Percentiles rank a stretch among this genome's conserved stretches.
Conservation (phyloP, 495 filamentous ascomycete genomes). For the Hapsidospora chrysogenum region DNA sequence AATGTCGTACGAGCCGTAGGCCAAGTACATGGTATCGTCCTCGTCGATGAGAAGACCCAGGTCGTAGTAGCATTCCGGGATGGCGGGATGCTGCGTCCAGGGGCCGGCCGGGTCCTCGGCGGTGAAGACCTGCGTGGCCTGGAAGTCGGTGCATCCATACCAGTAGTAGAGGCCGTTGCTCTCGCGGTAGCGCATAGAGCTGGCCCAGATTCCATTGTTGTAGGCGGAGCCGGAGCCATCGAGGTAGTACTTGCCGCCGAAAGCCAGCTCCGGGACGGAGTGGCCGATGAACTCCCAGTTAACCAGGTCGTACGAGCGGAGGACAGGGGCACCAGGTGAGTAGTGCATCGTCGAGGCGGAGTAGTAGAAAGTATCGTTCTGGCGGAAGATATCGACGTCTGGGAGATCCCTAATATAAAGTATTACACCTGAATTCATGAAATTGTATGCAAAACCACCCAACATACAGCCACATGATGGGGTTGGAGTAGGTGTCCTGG, state of each 20-base stretch:
- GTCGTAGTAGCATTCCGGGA: conserved; percentile 41
- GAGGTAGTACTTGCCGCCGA: conserved; percentile 29
- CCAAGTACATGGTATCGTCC: conserved; percentile 37
- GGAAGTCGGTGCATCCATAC: conserved; percentile 35
- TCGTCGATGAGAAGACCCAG: conserved; percentile 39
- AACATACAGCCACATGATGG: too few species aligned
- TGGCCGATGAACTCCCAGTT: conserved; percentile 40
- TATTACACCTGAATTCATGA: too few species aligned
- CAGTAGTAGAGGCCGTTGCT: conserved; percentile 34
- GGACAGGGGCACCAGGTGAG: conserved; percentile 41
- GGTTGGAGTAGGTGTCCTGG: too few species aligned
- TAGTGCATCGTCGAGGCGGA: conserved; percentile 39
- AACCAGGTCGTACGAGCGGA: conserved; percentile 37
- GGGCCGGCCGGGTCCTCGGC: conserved; percentile 14
- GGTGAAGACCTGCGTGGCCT: conserved; percentile 32
- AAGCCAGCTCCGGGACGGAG: conserved; percentile 33
- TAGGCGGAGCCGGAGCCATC: conserved; percentile 22
- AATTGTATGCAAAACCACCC: too few species aligned
- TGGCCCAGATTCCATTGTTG: conserved; percentile 37
- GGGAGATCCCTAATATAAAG: too few species aligned
- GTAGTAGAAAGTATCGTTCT: conserved; percentile 33
- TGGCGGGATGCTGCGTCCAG: conserved; percentile 16
- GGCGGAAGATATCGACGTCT: conserved; percentile 23
- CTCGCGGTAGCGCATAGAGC: conserved; percentile 29
- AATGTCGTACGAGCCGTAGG: conserved; percentile 32